These are phyloP conservation scores for Pyrrhoderma noxium DNA, from an alignment of 1,284 basidiomycete species.

Conservation along the genomic window DNA sequence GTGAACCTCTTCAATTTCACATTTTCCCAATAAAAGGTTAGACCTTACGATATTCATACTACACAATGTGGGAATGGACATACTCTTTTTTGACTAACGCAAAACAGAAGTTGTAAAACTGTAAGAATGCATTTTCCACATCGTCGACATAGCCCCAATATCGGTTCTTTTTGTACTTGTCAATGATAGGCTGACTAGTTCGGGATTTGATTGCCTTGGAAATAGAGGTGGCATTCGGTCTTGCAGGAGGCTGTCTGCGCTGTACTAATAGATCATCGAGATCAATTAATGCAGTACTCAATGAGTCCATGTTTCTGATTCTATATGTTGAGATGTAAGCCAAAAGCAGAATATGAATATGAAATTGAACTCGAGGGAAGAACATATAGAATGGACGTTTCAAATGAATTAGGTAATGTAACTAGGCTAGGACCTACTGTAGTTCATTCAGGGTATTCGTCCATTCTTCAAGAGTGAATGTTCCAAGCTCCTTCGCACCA, in stretches of 20 bases:
- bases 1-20: slow-evolving; percentile 51
- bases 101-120: slow-evolving; percentile 66
- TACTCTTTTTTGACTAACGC: slow-evolving; percentile 57
- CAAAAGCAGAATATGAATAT: too few relatives aligned
- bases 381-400: not conserved
- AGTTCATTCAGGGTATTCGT: slow-evolving; percentile 46
- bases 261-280: slow-evolving; percentile 55
- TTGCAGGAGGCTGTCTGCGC: slow-evolving; percentile 32
- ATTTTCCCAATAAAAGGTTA: slow-evolving; percentile 1
- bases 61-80: slow-evolving; percentile 8
- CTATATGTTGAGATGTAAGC: too few relatives aligned
- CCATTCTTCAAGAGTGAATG: slow-evolving; percentile 62
- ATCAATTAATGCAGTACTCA: slow-evolving; percentile 48
- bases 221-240: slow-evolving; percentile 30
- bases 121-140: slow-evolving; percentile 45
- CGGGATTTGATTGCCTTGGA: slow-evolving; percentile 19
- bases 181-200: slow-evolving; percentile 22
- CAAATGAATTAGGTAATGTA: not conserved
- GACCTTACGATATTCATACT: not conserved
- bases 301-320: slow-evolving; percentile 40
- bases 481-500: slow-evolving; percentile 60
- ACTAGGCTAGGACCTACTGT: slow-evolving; percentile 38
- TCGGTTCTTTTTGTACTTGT: slow-evolving; percentile 48
- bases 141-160: slow-evolving; percentile 47
- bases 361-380: slow-evolving; percentile 46